Conservation (phyloP, 805 yeast species). For the Schizosaccharomyces octosporus region DNA sequence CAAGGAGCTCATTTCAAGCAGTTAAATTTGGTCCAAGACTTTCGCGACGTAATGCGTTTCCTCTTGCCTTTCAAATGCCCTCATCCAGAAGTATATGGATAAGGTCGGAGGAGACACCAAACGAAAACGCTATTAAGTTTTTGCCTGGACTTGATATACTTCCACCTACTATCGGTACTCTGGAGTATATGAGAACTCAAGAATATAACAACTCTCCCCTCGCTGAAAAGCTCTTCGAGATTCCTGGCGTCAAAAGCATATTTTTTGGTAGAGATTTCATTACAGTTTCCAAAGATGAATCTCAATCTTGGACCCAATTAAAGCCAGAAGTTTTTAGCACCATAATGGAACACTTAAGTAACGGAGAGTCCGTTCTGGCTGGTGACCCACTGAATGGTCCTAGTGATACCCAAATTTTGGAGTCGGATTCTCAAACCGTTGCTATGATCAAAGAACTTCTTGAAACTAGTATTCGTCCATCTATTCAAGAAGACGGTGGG, state of each 20-base stretch:
- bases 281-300: constrained; percentile 43
- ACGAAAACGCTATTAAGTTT: constrained; percentile 65
- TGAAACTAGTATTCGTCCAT: constrained; percentile 87
- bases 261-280: constrained; percentile 68
- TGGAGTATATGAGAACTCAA: constrained; percentile 49
- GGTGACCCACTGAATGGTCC: constrained; percentile 24
- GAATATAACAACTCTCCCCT: constrained; percentile 56
- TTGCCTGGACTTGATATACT: constrained; percentile 43
- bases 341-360: constrained; percentile 21
- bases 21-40: neutral
- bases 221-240: constrained; percentile 45
- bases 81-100: constrained; percentile 16
- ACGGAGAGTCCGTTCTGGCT: constrained; percentile 15
- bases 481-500: constrained; percentile 96
- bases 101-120: constrained; percentile 69
- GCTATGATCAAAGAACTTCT: constrained; percentile 78
- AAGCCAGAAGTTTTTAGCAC: constrained; percentile 34
- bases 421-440: constrained; percentile 56
- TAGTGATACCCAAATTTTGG: constrained; percentile 23
- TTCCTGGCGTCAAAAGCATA: constrained; percentile 54
- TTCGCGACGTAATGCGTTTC: neutral
- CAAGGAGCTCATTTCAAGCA: neutral
- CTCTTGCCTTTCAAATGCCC: neutral
- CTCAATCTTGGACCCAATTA: constrained; percentile 45
- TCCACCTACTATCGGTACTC: constrained; percentile 28